Conservation (phyloP, 2,329 filamentous ascomycete species). For the Xylariaceae sp. region DNA sequence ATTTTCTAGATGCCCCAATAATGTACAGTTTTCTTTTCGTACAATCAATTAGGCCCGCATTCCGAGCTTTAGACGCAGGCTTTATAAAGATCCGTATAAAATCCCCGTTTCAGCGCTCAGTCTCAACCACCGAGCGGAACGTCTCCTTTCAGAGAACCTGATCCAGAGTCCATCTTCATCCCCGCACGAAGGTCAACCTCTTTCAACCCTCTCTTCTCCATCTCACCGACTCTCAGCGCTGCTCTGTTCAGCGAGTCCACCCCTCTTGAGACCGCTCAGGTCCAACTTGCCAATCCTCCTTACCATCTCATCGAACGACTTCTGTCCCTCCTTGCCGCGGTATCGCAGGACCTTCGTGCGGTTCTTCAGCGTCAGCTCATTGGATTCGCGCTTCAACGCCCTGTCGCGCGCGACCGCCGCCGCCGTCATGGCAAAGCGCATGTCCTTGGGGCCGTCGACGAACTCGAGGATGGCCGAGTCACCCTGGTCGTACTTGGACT, state of each 20-base stretch:
- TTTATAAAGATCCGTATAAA: conserved; percentile 12
- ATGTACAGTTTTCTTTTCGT: conserved; percentile 26
- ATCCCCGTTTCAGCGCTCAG: conserved; percentile 29
- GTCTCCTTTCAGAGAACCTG: not conserved
- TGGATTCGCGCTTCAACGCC: conserved; percentile 51
- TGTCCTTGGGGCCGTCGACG: conserved; percentile 88
- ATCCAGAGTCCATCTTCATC: not conserved
- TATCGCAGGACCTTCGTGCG: conserved; percentile 77
- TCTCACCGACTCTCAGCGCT: not conserved
- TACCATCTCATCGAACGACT: conserved; percentile 62
- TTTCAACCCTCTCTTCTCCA: not conserved
- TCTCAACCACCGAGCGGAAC: conserved; percentile 17
- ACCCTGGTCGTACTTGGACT: conserved; percentile 78
- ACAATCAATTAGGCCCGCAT: conserved; percentile 26
- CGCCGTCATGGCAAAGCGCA: conserved; percentile 91
- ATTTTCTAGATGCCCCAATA: conserved; percentile 12
- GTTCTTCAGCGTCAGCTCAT: conserved; percentile 71
- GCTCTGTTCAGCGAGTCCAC: conserved; percentile 19
- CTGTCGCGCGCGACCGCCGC: conserved; percentile 67
- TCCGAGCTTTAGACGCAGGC: conserved; percentile 21
- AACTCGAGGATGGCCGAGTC: conserved; percentile 88
- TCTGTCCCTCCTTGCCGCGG: conserved; percentile 57
- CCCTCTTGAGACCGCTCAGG: conserved; percentile 26
- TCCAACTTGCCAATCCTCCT: conserved; percentile 35
- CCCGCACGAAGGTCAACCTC: not conserved